Base-by-base conservation (phyloP, 371 early-diverging fungal species). In the Lichtheimia ornata region DNA sequence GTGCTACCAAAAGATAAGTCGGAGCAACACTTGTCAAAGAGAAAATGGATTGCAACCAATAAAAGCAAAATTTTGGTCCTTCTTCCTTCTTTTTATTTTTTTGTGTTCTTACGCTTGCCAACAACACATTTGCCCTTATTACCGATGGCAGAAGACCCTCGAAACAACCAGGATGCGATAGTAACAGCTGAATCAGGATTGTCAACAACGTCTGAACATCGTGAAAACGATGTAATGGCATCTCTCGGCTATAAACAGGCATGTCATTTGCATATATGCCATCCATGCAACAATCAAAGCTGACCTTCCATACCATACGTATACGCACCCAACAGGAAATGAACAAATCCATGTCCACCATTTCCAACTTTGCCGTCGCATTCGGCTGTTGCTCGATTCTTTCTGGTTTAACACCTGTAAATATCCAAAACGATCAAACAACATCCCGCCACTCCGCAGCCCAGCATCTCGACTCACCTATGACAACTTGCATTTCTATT, bases 171-270 rank as follows among this genome's bases (percentile, higher is more conserved):
- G 9, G 22, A 47, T 47, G 47, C 47, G 47, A 47, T 47, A 47
- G 22, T 22, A 47, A 47, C 47, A n/a, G 47, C n/a, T 18, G 47
- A 47, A 47, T 44, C 57, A 44, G 42, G n/a, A 43, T 41, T 56
- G 57, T 45, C 17, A 24, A n/a, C 44, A 42, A 35, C 35, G 9
- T 35, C 35, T 35, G 35, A 35, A 35, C 35, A 35, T 35, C 35
- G 35, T 35, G 83, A 84, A 67, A 74, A 78, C 35, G 76, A 75
- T 41, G 64, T 83, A 30, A 68, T 83, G 35, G 81, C 80, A 4
- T 80, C 78, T 28, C 77, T 84, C 59, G 85, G 85, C 52, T 84
- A 84, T 62, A 84, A 84, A 56, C 85, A 83, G 76, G 84, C 79
- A 47, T 22, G 47, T 47, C 22, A 18, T 47, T 35, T 35, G 35